These are phyloP conservation scores for Russula abietina DNA, from an alignment of 768 basidiomycete species.

Conservation along the genomic window DNA sequence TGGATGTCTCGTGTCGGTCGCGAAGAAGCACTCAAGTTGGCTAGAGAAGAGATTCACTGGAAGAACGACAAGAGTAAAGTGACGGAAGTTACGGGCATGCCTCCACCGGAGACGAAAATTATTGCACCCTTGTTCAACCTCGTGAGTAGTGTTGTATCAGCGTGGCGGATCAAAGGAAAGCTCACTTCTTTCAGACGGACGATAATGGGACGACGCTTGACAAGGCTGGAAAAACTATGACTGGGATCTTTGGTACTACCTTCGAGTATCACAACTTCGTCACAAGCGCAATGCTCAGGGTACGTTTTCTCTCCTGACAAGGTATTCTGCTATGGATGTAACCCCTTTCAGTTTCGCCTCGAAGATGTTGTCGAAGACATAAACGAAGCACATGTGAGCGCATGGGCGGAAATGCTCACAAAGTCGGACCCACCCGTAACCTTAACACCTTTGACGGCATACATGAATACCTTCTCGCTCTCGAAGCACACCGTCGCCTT, in stretches of 20 bases:
- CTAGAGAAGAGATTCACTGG: conserved; percentile 62
- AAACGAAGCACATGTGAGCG: conserved; percentile 75
- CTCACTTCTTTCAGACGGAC: conserved; percentile 47
- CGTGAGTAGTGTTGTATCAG: conserved; percentile 35
- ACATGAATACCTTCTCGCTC: conserved; percentile 70
- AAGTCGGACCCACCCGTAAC: conserved; percentile 64
- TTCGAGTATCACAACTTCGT: conserved; percentile 76
- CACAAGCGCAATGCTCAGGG: conserved; percentile 63
- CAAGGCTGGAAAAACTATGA: conserved; percentile 58
- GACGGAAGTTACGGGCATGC: conserved; percentile 56
- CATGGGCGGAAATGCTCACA: conserved; percentile 77
- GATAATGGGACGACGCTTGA: conserved; percentile 66
- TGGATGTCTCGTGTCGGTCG: conserved; percentile 70
- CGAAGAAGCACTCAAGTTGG: conserved; percentile 52
- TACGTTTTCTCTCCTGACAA: conserved; percentile 26
- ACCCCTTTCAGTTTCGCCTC: conserved; percentile 44
- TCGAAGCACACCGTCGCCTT: conserved; percentile 65
- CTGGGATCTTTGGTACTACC: conserved; percentile 68
- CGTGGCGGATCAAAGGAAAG: conserved; percentile 7
- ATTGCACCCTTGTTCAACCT: conserved; percentile 80
- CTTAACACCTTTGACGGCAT: conserved; percentile 68
- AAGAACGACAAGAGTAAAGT: conserved; percentile 68
- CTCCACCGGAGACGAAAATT: conserved; percentile 48
- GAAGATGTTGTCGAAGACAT: conserved; percentile 76
- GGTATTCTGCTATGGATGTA: conserved; percentile 7